These are phyloP conservation scores for Talaromyces islandicus DNA, from an alignment of 2,329 filamentous ascomycete species.

Conservation along the genomic window DNA sequence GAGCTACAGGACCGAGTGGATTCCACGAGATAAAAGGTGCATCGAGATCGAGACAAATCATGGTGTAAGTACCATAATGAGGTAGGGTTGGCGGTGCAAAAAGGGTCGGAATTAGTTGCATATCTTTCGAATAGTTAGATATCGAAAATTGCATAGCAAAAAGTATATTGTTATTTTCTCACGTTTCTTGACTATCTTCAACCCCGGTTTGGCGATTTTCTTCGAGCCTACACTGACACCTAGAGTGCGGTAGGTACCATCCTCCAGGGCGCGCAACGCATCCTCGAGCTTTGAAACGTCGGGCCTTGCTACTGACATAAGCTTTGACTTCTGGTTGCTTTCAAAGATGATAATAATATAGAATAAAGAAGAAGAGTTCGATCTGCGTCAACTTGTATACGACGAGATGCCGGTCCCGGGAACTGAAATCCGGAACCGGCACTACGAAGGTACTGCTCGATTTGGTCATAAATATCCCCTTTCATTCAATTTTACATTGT, in stretches of 20 bases:
- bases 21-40: slow-evolving; percentile 39
- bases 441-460: neutral
- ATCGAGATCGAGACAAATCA: slow-evolving; percentile 39
- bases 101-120: slow-evolving; percentile 3
- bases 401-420: neutral
- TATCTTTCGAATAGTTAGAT: slow-evolving; percentile 1
- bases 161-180: neutral
- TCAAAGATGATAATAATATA: neutral
- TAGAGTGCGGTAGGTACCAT: slow-evolving; percentile 4
- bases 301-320: neutral
- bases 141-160: neutral
- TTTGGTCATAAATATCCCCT: neutral
- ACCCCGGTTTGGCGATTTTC: slow-evolving; percentile 1
- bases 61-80: slow-evolving; percentile 6
- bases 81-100: slow-evolving; percentile 1
- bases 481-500: neutral
- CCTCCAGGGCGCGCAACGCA: neutral
- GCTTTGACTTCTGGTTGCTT: neutral
- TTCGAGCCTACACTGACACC: slow-evolving; percentile 4
- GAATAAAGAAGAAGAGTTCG: neutral
- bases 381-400: neutral
- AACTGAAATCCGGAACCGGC: neutral
- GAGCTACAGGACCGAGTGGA: slow-evolving; percentile 41
- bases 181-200: slow-evolving; percentile 6
- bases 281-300: slow-evolving; percentile 6